Base-by-base conservation (phyloP, 2,329 filamentous ascomycete species). In the Zymoseptoria pseudotritici region DNA sequence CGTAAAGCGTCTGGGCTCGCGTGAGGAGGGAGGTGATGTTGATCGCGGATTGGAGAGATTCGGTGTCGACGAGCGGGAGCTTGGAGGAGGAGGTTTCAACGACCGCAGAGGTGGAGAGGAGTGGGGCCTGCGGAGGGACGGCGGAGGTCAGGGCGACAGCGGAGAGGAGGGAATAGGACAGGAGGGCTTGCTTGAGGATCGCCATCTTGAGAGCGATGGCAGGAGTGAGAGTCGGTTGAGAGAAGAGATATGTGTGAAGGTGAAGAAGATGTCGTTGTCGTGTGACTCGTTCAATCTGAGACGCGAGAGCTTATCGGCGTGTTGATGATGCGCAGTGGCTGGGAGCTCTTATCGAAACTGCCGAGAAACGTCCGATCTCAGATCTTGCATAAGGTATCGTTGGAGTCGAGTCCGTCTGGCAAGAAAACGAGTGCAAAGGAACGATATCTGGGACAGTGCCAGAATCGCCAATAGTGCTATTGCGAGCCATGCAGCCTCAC, bases 1-100 rank as follows among this genome's bases (percentile, higher is more conserved):
- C 75, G 66, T 82, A 89, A 8, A 90, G 80, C 50, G 83, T 72
- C 66, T 86, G 77, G 4, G 87, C 83, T 20, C 86, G 82, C 4
- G 77, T 72, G 50, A 86, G 73, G 6, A 90, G 81, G 22, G 80
- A 83, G 19, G 82, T 75, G 50, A 75, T 72, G 19, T 75, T 78
- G 73, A 90, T 86, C 61, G 76, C 76, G 17, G 74, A 75, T 72
- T 88, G 83, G 2, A 88, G 77, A 13, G 75, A 73, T 68, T 83
- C 63, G 49, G 58, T 66, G 46, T 68, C 64, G 53, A 70, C 66
- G 24, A 70, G 55, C n/a, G 61, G 52, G 36, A 46, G 36, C 13
- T 46, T 46, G 13, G 36, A 46, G 36, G 36, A 46, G 36, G 36
- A 17, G 3, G 36, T 42, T 13, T 42, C 36, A 5, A 42, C 36